Evolutionary conservation across 768 basidiomycete species (phyloP).

Genomic region (Russula compacta): DNA sequence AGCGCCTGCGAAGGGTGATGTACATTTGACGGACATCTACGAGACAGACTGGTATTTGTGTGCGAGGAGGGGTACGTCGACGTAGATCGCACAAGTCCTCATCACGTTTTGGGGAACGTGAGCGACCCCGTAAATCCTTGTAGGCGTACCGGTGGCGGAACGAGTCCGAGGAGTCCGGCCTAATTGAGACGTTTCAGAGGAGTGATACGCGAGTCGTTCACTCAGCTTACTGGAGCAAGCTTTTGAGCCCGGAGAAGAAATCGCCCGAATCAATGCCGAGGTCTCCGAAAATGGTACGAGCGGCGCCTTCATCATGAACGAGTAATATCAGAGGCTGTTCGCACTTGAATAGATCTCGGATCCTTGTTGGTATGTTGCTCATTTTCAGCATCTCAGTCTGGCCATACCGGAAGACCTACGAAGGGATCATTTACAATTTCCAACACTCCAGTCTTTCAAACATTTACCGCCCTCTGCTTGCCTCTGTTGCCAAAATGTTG

Average conservation of each 20-base stretch:
- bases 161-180: neutral
- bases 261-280: conserved; percentile 1
- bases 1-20: conserved; percentile 10
- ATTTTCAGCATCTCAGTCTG: conserved; percentile 8
- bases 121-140: conserved; percentile 6
- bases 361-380: neutral
- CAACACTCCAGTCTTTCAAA: neutral
- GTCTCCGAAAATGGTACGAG: neutral
- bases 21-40: conserved; percentile 17
- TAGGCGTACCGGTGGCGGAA: neutral
- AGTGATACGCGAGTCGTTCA: neutral
- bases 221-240: conserved; percentile 8
- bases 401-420: conserved; percentile 8
- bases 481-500: conserved; percentile 12
- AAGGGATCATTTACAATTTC: neutral
- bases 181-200: neutral
- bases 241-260: conserved; percentile 5
- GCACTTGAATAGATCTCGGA: conserved; percentile 4
- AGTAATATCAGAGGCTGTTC: conserved; percentile 9
- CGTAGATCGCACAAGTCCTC: neutral
- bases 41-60: neutral
- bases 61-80: conserved; percentile 4
- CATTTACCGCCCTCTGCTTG: conserved; percentile 7
- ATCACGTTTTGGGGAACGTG: conserved; percentile 15
- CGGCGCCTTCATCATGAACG: conserved; percentile 6